Base-by-base conservation (phyloP, 306 rosid species). In the Dalbergia cochinchinensis region DNA sequence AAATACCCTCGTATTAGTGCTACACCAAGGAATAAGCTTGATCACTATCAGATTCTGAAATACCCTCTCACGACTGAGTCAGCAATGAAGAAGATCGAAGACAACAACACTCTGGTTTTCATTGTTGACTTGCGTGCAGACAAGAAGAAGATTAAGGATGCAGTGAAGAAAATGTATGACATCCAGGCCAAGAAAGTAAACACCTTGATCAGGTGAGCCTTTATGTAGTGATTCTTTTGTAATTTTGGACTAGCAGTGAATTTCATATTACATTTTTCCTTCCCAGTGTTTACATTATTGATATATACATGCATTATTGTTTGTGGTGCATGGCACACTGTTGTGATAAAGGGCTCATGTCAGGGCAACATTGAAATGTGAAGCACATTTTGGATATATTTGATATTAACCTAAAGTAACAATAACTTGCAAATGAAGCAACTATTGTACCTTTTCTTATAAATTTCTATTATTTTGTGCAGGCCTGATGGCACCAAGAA, bases 401-500 rank as follows among this genome's bases (percentile, higher is more conserved):
- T n/a, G 42, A 59, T 5, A 48, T 18, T 2, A 7, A 6, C 11
- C 61, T 3, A 3, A 39, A 37, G 53, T 26, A 39, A 75, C 48
- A 37, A 10, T 44, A 33, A 9, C 42, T 11, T 44, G 14, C 3
- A 9, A 41, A 22, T 64, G 41, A 18, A 73, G 18, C 31, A 35
- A 61, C 34, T 6, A 62, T 26, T n/a, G 22, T 58, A 3, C 62
- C 42, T 5, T 39, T 80, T 50, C n/a, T 72, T 14, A 48, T 48
- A 44, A 79, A 15, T 26, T 31, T 42, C 54, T 31, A 8, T 47
- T 64, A 0, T 76, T 39, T 10, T 73, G 13, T 70, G 65, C 89
- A 93, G 98, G 91, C 98, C 97, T 1, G 97, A 93, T 86, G 98
- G 98, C 57, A 93, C 97, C 66, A 93, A 93, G 89, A 93, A 93